phyloP scores from a whole-genome alignment of 2,329 filamentous ascomycete species.

The Colletotrichum orchidophilum region DNA sequence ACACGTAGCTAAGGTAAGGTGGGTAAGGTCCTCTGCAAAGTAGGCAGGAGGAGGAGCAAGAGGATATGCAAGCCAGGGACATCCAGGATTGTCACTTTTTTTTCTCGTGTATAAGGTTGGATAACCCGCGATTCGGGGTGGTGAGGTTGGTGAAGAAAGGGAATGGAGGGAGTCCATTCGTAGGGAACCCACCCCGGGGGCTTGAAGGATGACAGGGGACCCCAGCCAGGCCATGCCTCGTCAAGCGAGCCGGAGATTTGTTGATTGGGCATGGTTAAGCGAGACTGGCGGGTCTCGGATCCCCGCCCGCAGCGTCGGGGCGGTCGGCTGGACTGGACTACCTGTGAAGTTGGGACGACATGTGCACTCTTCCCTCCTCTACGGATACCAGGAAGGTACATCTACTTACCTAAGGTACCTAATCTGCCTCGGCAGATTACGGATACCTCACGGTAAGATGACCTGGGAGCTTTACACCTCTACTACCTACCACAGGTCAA shows the following conservation, averaged over 20 bases:
- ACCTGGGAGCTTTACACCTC: too few species aligned
- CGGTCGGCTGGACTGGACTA: conserved; percentile 3
- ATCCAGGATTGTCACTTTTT: neutral
- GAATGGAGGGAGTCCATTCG: neutral
- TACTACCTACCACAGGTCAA: too few species aligned
- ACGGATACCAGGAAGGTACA: too few species aligned
- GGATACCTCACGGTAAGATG: too few species aligned
- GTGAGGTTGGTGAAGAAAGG: neutral
- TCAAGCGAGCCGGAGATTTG: conserved; percentile 44
- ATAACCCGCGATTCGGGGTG: neutral
- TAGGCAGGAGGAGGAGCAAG: neutral
- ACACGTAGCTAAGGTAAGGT: neutral
- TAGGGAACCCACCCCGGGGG: neutral
- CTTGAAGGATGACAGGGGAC: neutral
- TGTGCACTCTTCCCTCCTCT: neutral
- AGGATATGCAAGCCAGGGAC: neutral
- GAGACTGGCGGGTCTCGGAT: conserved; percentile 35
- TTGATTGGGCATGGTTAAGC: conserved; percentile 48
- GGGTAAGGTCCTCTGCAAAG: neutral
- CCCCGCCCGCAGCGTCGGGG: conserved; percentile 13
- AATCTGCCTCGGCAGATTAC: too few species aligned
- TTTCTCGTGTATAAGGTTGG: neutral
- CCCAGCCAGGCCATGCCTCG: conserved; percentile 4
- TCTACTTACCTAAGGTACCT: too few species aligned
- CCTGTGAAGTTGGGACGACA: neutral